These are phyloP conservation scores for Cryptococcus hybrid DNA, from an alignment of 1,284 basidiomycete species.

Conservation along the genomic window DNA sequence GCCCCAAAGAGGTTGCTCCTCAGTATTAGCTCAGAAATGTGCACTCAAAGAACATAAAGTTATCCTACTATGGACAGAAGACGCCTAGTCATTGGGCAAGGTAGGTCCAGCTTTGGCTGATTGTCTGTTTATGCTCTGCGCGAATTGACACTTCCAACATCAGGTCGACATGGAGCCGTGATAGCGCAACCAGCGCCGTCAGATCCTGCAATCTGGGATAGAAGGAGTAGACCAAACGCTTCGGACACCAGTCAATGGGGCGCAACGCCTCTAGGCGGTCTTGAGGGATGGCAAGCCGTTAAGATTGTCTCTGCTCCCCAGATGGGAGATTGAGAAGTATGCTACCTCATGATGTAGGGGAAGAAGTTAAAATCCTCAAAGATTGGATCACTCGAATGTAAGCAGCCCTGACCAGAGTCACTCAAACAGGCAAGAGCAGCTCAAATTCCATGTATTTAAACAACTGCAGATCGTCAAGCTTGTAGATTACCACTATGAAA, in stretches of 20 bases:
- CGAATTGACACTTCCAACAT: neutral
- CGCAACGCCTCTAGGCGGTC: neutral
- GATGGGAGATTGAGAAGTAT: constrained; percentile 6
- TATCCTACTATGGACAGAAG: neutral
- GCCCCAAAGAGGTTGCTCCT: too few species aligned
- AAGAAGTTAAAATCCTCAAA: constrained; percentile 8
- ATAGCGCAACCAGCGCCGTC: neutral
- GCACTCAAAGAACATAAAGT: too few species aligned
- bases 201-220: neutral
- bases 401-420: too few species aligned
- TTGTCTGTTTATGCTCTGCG: neutral
- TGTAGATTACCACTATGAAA: constrained; percentile 6
- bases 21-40: too few species aligned
- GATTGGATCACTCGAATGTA: constrained; percentile 13
- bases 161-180: neutral
- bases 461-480: constrained; percentile 7
- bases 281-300: constrained; percentile 8
- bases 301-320: constrained; percentile 14
- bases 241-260: neutral
- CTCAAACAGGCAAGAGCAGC: too few species aligned
- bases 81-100: neutral
- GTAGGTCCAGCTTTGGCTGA: neutral
- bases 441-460: neutral
- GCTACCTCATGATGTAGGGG: constrained; percentile 16
- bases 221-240: neutral